Conservation (phyloP, 2,329 filamentous ascomycete genomes). For the Arthrocladium fulminans region DNA sequence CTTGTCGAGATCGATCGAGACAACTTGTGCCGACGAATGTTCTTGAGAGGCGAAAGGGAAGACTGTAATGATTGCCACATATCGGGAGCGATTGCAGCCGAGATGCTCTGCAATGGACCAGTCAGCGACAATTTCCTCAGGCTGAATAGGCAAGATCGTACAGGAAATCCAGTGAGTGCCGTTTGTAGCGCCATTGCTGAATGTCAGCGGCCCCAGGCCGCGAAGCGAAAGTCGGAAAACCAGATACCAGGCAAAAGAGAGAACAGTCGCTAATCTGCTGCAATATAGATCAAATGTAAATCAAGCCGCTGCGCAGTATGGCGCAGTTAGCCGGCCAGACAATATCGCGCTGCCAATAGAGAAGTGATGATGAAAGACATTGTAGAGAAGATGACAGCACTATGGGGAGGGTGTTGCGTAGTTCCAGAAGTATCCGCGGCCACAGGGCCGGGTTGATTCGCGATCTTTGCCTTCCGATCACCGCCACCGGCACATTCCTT, state of each 20-base stretch:
- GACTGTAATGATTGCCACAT: slow-evolving; percentile 18
- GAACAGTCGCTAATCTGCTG: neutral
- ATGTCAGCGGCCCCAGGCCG: slow-evolving; percentile 7
- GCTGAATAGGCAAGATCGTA: slow-evolving; percentile 7
- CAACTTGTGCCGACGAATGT: slow-evolving; percentile 17
- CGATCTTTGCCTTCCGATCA: neutral
- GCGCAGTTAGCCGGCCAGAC: neutral
- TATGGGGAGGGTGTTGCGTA: neutral
- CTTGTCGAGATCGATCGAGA: slow-evolving; percentile 11
- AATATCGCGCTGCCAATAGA: neutral
- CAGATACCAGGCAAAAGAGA: neutral
- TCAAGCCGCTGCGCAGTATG: neutral
- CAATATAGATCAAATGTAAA: neutral
- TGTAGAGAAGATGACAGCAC: neutral
- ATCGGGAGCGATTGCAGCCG: slow-evolving; percentile 19
- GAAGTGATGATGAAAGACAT: neutral
- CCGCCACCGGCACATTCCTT: too few species aligned
- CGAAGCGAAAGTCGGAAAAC: slow-evolving; percentile 1
- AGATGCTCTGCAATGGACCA: slow-evolving; percentile 9
- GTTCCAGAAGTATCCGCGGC: neutral
- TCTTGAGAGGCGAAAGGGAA: slow-evolving; percentile 17
- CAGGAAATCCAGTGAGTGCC: slow-evolving; percentile 15
- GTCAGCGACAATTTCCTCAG: slow-evolving; percentile 10
- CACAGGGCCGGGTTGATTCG: neutral
- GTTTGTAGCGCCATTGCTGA: slow-evolving; percentile 18